Percentiles rank a stretch among this genome's conserved stretches.
These are phyloP conservation scores for Colletotrichum horii DNA, from an alignment of 2,329 filamentous ascomycete species.

Conservation along the genomic window DNA sequence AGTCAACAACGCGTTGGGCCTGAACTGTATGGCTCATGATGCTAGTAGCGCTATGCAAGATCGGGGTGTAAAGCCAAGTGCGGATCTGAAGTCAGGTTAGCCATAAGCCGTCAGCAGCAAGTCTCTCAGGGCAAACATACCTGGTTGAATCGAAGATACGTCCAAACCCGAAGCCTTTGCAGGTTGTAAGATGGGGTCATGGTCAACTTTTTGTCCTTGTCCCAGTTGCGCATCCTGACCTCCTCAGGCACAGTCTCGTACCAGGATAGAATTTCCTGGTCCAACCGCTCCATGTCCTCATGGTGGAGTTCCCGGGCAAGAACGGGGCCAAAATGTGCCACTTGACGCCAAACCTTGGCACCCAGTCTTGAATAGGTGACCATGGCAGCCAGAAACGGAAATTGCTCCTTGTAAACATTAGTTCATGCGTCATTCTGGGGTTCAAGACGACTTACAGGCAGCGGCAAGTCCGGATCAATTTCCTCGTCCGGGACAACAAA, in stretches of 20 bases:
- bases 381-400: slow-evolving; percentile 82
- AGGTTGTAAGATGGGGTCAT: slow-evolving; percentile 67
- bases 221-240: slow-evolving; percentile 65
- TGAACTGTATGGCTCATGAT: slow-evolving; percentile 78
- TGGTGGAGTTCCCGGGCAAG: slow-evolving; percentile 69
- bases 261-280: slow-evolving; percentile 87
- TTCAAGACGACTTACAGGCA: slow-evolving; percentile 65
- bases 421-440: background rate
- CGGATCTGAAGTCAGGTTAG: slow-evolving; percentile 59
- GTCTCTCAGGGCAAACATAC: slow-evolving; percentile 27
- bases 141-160: slow-evolving; percentile 87
- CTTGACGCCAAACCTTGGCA: slow-evolving; percentile 85
- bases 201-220: slow-evolving; percentile 54
- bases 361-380: slow-evolving; percentile 82
- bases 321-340: slow-evolving; percentile 69
- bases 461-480: slow-evolving; percentile 79
- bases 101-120: no score
- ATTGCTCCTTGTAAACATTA: slow-evolving; percentile 46
- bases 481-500: slow-evolving; percentile 86
- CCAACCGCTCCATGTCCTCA: slow-evolving; percentile 79
- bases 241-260: slow-evolving; percentile 75
- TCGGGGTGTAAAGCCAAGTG: slow-evolving; percentile 85
- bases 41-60: slow-evolving; percentile 82
- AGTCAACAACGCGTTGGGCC: slow-evolving; percentile 75
- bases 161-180: slow-evolving; percentile 79